A percentile compares a stretch with the other conserved stretches of the same genome.
phyloP scores from a whole-genome alignment of 2,329 filamentous ascomycete species.

The Botryotinia convoluta region DNA sequence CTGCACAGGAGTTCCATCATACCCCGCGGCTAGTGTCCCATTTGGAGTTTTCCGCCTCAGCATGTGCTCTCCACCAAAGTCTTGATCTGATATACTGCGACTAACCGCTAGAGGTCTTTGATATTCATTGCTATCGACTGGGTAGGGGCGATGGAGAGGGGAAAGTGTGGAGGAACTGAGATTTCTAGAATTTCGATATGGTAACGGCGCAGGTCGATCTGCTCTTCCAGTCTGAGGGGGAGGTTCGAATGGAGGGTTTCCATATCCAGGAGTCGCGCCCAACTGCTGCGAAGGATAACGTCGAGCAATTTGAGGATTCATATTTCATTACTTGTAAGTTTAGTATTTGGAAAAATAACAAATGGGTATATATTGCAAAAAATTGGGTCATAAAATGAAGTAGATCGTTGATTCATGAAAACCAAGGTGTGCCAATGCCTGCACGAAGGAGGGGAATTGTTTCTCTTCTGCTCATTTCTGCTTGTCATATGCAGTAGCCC shows the following conservation, averaged over 20 bases:
- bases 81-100: slow-evolving; percentile 45
- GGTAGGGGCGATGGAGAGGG: slow-evolving; percentile 32
- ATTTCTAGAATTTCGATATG: slow-evolving; percentile 36
- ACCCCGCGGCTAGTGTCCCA: slow-evolving; percentile 88
- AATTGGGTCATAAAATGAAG: slow-evolving; percentile 23
- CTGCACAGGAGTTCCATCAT: slow-evolving; percentile 78
- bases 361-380: slow-evolving; percentile 26
- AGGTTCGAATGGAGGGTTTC: slow-evolving; percentile 32
- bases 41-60: slow-evolving; percentile 89
- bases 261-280: slow-evolving; percentile 33
- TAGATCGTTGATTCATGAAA: slow-evolving; percentile 27
- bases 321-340: slow-evolving; percentile 37
- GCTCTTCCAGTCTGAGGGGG: slow-evolving; percentile 26
- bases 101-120: slow-evolving; percentile 23
- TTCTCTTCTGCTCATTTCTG: slow-evolving; percentile 38
- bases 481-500: slow-evolving; percentile 25
- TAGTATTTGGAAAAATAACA: slow-evolving; percentile 20
- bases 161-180: slow-evolving; percentile 25
- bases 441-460: slow-evolving; percentile 36
- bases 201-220: slow-evolving; percentile 29
- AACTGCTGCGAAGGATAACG: slow-evolving; percentile 41
- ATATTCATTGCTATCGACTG: slow-evolving; percentile 30
- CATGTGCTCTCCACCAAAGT: slow-evolving; percentile 52
- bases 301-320: slow-evolving; percentile 48
- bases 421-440: slow-evolving; percentile 39